A percentile compares a stretch with the other conserved stretches of the same genome.
Evolutionary conservation across 108 stramenopile species (phyloP).

Genomic region (Licmophora abbreviata): DNA sequence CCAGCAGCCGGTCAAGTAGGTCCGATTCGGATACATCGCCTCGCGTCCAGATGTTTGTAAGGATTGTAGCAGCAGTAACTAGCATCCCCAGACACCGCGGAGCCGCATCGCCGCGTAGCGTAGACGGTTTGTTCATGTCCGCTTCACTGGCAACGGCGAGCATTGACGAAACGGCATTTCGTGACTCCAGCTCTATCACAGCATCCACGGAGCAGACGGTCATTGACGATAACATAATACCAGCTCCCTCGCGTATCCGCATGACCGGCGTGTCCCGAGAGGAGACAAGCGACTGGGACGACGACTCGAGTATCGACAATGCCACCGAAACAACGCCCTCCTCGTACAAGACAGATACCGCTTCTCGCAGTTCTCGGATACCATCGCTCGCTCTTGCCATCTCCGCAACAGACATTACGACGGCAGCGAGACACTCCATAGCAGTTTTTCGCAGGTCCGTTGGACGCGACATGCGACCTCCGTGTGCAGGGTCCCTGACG

Average conservation of each 20-base stretch:
- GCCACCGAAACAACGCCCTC: constrained; percentile 33
- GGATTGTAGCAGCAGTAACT: constrained; percentile 45
- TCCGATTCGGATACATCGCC: constrained; percentile 33
- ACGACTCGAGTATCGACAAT: constrained; percentile 29
- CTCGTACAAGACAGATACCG: constrained; percentile 29
- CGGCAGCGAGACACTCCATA: constrained; percentile 52
- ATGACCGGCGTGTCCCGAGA: constrained; percentile 49
- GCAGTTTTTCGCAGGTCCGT: constrained; percentile 35
- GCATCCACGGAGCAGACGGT: constrained; percentile 57
- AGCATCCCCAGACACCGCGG: constrained; percentile 58
- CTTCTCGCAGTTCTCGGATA: constrained; percentile 12
- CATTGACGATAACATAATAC: constrained; percentile 47
- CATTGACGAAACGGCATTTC: constrained; percentile 42
- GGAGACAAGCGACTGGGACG: constrained; percentile 46
- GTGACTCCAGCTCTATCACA: constrained; percentile 47
- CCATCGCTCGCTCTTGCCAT: constrained; percentile 37
- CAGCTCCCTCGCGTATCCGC: constrained; percentile 56
- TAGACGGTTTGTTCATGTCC: constrained; percentile 36
- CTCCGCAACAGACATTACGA: constrained; percentile 29
- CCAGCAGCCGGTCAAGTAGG: constrained; percentile 49
- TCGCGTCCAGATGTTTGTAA: constrained; percentile 50
- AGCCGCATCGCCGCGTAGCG: constrained; percentile 59
- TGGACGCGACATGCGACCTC: constrained; percentile 28
- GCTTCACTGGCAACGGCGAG: constrained; percentile 41
- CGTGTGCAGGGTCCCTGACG: constrained; percentile 14